Percentiles rank a stretch among this genome's conserved stretches.
Evolutionary conservation across 371 early-diverging fungal species (phyloP).

Genomic region (Mucor mucedo): DNA sequence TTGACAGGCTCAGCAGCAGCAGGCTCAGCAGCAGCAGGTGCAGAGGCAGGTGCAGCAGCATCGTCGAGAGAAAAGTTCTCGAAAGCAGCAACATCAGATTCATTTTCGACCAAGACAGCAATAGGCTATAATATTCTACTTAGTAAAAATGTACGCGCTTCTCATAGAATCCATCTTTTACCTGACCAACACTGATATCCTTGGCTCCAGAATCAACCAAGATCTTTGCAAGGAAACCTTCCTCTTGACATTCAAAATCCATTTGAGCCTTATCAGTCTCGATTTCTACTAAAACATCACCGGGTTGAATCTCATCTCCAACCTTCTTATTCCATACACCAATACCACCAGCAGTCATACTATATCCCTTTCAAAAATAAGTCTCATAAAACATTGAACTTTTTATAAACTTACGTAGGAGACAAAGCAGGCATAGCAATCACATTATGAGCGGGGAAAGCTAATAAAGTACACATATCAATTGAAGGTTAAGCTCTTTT

Average conservation of each 20-base stretch:
- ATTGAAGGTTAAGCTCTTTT: not conserved
- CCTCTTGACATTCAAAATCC: conserved; percentile 99
- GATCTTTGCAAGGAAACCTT: conserved; percentile 95
- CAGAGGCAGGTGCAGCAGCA: conserved; percentile 43
- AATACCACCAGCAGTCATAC: conserved; percentile 97
- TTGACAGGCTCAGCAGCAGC: conserved; percentile 29
- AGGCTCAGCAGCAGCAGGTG: conserved; percentile 42
- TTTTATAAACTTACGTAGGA: conserved; percentile 73
- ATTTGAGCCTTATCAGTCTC: conserved; percentile 99
- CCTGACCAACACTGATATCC: conserved; percentile 81
- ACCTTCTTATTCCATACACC: conserved; percentile 95
- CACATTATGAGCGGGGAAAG: conserved; percentile 87
- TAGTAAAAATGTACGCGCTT: conserved; percentile 18
- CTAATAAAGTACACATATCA: conserved; percentile 34
- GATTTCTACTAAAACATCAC: conserved; percentile 96
- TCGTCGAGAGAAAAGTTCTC: conserved; percentile 67
- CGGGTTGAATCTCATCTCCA: conserved; percentile 92
- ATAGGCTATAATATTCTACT: conserved; percentile 71
- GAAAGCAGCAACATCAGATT: conserved; percentile 87
- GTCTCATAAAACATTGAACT: not conserved
- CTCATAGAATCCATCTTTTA: conserved; percentile 27
- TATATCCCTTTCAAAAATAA: conserved; percentile 3
- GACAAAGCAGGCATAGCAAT: conserved; percentile 98
- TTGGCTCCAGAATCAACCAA: conserved; percentile 85
- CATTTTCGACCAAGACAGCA: conserved; percentile 90